Evolutionary conservation across 23 red algal genomes (phyloP).

Genomic region (Gracilaria domingensis): DNA sequence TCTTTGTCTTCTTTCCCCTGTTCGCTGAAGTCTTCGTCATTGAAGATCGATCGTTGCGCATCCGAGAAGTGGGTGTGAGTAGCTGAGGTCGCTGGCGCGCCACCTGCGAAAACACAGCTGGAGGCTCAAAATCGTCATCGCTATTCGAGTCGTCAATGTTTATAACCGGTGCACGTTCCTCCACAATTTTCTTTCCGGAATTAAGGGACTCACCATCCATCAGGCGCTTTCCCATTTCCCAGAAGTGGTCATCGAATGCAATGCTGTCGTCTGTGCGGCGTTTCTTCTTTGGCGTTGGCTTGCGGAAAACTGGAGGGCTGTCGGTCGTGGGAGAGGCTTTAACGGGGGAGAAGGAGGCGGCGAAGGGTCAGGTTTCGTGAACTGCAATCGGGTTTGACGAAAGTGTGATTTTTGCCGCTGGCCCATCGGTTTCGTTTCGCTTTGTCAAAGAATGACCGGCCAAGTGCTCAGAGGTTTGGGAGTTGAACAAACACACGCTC

Average conservation of each 20-base stretch:
- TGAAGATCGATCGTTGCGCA: slow-evolving; percentile 20
- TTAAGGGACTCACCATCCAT: not conserved
- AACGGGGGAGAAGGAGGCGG: not conserved
- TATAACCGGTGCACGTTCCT: not conserved
- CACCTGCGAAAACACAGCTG: not conserved
- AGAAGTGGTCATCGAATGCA: slow-evolving; percentile 5
- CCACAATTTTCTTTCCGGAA: not conserved
- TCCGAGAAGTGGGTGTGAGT: slow-evolving; percentile 6
- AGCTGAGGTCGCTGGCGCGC: slow-evolving; percentile 12
- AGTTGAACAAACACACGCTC: not conserved
- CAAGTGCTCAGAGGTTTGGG: not conserved
- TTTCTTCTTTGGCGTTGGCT: not conserved
- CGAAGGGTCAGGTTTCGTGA: not conserved
- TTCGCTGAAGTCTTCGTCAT: slow-evolving; percentile 31
- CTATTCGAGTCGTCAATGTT: not conserved
- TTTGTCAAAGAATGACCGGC: not conserved
- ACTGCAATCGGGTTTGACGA: slow-evolving; percentile 12
- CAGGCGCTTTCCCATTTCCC: slow-evolving; percentile 11
- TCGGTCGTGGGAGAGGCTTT: slow-evolving; percentile 14
- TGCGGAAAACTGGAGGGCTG: slow-evolving; percentile 4
- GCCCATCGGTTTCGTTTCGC: not conserved
- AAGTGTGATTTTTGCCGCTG: not conserved
- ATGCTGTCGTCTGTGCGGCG: not conserved
- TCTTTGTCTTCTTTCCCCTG: slow-evolving; percentile 14
- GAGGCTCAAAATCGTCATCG: slow-evolving; percentile 31